A percentile compares a stretch with the other conserved stretches of the same genome.
Evolutionary conservation across 176 grass and related monocot species (phyloP).

Genomic region (Themeda triandra): DNA sequence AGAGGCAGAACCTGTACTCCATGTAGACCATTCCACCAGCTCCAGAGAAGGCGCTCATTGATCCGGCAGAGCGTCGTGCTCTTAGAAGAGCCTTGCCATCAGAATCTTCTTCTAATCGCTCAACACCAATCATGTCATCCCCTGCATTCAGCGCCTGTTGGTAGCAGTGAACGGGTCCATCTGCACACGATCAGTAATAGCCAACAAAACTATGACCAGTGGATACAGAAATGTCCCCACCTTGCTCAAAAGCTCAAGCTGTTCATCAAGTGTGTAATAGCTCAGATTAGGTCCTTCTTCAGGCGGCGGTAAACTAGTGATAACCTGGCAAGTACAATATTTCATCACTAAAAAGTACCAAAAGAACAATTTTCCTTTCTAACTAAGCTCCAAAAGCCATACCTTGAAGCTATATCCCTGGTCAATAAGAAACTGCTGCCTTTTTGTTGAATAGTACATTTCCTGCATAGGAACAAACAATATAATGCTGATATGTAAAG

Average conservation of each 20-base stretch:
- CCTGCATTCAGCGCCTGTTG: conserved; percentile 70
- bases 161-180: neutral
- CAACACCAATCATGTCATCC: conserved; percentile 89
- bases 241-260: conserved; percentile 76
- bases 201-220: neutral
- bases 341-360: conserved; percentile 4
- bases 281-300: conserved; percentile 70
- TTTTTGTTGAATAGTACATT: conserved; percentile 99
- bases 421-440: conserved; percentile 97
- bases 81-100: conserved; percentile 79
- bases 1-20: conserved; percentile 67
- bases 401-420: conserved; percentile 99
- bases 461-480: conserved; percentile 52
- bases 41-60: conserved; percentile 82
- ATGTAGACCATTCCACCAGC: conserved; percentile 84
- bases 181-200: conserved; percentile 1
- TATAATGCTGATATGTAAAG: neutral
- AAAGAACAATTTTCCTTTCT: neutral
- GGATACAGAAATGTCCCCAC: conserved; percentile 35
- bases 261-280: conserved; percentile 71
- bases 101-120: conserved; percentile 90
- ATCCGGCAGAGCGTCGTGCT: conserved; percentile 57
- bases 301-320: conserved; percentile 84
- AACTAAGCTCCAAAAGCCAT: conserved; percentile 8
- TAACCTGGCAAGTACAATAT: conserved; percentile 55